Percentiles rank a stretch among this genome's conserved stretches.
Evolutionary conservation across 768 basidiomycete genomes (phyloP).

Genomic region (Pulveroboletus ravenelii): DNA sequence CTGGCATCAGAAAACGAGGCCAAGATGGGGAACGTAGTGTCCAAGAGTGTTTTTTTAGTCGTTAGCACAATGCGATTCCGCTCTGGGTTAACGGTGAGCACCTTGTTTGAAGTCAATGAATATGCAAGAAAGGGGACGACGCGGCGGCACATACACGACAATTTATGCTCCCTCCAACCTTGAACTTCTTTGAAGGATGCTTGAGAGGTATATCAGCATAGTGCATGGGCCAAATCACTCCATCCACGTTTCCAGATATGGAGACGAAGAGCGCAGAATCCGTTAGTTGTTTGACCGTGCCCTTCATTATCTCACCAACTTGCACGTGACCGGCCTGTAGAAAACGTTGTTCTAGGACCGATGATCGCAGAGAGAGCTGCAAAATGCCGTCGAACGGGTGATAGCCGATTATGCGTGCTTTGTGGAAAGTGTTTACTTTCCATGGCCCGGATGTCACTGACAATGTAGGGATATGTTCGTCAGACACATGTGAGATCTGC

Average conservation of each 20-base stretch:
- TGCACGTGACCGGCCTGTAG: constrained; percentile 75
- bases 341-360: constrained; percentile 81
- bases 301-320: constrained; percentile 84
- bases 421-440: constrained; percentile 74
- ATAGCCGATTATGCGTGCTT: constrained; percentile 83
- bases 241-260: constrained; percentile 83
- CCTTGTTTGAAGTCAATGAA: constrained; percentile 43
- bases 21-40: constrained; percentile 71
- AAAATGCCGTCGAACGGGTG: constrained; percentile 83
- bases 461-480: constrained; percentile 83
- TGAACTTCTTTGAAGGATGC: constrained; percentile 89
- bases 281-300: constrained; percentile 80
- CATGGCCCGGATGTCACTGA: constrained; percentile 68
- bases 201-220: constrained; percentile 94
- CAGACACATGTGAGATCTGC: constrained; percentile 91
- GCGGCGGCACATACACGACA: constrained; percentile 60
- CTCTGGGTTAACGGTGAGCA: constrained; percentile 77
- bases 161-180: constrained; percentile 74
- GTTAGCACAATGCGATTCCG: constrained; percentile 81
- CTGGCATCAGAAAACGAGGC: constrained; percentile 60
- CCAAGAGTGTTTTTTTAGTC: constrained; percentile 85
- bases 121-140: background rate
- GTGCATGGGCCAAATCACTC: constrained; percentile 90
- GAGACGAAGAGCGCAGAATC: constrained; percentile 81
- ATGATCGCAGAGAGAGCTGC: constrained; percentile 80